Percentiles rank a stretch among this genome's conserved stretches.
Evolutionary conservation across 345 rosid genomes (phyloP).

Genomic region (Ceriops tagal): DNA sequence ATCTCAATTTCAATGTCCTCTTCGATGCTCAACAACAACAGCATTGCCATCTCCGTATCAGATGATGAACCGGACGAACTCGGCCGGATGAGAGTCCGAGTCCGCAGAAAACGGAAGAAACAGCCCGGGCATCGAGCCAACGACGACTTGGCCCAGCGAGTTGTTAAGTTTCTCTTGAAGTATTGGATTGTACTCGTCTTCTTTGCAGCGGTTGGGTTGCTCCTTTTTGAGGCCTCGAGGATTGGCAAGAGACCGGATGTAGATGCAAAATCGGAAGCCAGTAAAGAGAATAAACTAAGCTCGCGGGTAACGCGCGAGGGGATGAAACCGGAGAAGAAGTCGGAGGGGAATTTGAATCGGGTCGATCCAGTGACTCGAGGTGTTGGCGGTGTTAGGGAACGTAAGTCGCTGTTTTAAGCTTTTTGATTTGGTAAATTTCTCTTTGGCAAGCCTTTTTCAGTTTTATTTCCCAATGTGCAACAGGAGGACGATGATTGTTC

Average conservation of each 20-base stretch:
- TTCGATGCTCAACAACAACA: slow-evolving; percentile 37
- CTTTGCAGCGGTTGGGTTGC: slow-evolving; percentile 48
- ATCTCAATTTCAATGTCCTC: slow-evolving; percentile 20
- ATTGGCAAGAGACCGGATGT: slow-evolving; percentile 39
- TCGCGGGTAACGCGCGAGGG: background rate
- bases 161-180: slow-evolving; percentile 45
- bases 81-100: slow-evolving; percentile 59
- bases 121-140: slow-evolving; percentile 31
- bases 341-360: slow-evolving; percentile 45
- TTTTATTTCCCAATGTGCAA: background rate
- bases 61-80: slow-evolving; percentile 70
- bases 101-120: slow-evolving; percentile 73
- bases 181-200: slow-evolving; percentile 62
- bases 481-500: no score
- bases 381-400: slow-evolving; percentile 43
- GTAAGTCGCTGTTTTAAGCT: slow-evolving; percentile 29
- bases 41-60: slow-evolving; percentile 57
- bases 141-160: slow-evolving; percentile 42
- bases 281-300: slow-evolving; percentile 6
- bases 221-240: slow-evolving; percentile 60
- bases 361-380: slow-evolving; percentile 50
- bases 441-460: background rate
- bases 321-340: slow-evolving; percentile 20
- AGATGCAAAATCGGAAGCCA: slow-evolving; percentile 13
- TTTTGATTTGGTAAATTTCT: background rate